phyloP scores from a whole-genome alignment of 2,329 filamentous ascomycete genomes.

The Botrytis hyacinthi region DNA sequence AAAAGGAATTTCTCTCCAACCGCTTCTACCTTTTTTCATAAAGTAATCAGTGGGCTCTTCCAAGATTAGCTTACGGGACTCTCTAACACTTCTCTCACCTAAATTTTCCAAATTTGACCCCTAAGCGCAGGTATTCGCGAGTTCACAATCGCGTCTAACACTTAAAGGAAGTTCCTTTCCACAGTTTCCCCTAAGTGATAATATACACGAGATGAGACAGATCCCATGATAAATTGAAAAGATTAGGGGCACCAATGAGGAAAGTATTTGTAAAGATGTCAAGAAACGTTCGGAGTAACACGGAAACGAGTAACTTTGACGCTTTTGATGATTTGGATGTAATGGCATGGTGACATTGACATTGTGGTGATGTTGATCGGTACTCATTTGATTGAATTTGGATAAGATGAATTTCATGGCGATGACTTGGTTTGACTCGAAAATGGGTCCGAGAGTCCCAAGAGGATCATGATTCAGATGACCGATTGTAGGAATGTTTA shows the following conservation, averaged over 20 bases:
- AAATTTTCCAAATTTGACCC: slow-evolving; percentile 19
- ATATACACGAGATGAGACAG: slow-evolving; percentile 26
- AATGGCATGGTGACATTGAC: neutral
- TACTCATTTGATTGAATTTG: neutral
- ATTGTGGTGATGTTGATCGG: neutral
- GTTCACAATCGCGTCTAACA: slow-evolving; percentile 20
- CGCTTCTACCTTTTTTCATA: slow-evolving; percentile 12
- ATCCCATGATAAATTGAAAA: slow-evolving; percentile 10
- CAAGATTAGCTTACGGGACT: slow-evolving; percentile 9
- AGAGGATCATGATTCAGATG: neutral
- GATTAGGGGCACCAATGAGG: slow-evolving; percentile 12
- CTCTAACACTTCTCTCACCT: neutral
- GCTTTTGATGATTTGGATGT: slow-evolving; percentile 4
- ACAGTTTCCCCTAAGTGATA: slow-evolving; percentile 31
- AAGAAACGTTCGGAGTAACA: neutral
- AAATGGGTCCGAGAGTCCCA: neutral
- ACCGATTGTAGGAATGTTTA: neutral
- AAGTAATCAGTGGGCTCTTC: slow-evolving; percentile 12
- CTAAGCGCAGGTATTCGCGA: slow-evolving; percentile 26
- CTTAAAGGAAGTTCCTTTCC: slow-evolving; percentile 24
- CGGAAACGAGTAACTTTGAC: neutral
- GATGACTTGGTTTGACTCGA: neutral
- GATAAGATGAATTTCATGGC: neutral
- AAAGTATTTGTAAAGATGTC: slow-evolving; percentile 10
- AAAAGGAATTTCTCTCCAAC: neutral